Evolutionary conservation across 78 protist species (phyloP), one percentile per base, ranked within the genome.

Genomic region (Isochrysis galbana): DNA sequence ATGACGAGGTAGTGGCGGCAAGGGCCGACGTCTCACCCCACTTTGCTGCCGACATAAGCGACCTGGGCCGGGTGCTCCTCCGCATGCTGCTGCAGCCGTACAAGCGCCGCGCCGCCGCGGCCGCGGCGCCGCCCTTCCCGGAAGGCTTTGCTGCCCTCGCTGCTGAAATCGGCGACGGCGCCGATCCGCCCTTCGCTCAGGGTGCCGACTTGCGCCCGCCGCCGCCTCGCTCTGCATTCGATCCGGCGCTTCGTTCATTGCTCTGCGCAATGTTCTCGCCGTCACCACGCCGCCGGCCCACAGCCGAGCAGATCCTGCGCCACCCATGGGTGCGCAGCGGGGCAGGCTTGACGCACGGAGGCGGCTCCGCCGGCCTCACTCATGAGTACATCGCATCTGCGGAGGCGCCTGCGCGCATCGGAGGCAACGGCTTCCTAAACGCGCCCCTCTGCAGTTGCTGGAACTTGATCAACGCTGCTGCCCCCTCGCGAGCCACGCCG

Each of bases 381-480:
- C n/a, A n/a, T n/a, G n/a, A n/a, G n/a, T n/a, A n/a, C n/a, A n/a
- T n/a, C n/a, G n/a, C n/a, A n/a, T n/a, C n/a, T n/a, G n/a, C n/a
- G n/a, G n/a, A n/a, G n/a, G n/a, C n/a, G n/a, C n/a, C n/a, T n/a
- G n/a, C n/a, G n/a, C n/a, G n/a, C n/a, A n/a, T n/a, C n/a, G n/a
- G n/a, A n/a, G n/a, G n/a, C n/a, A n/a, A n/a, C n/a, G n/a, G n/a
- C n/a, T n/a, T n/a, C n/a, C n/a, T n/a, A n/a, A n/a, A n/a, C n/a
- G n/a, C n/a, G n/a, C n/a, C n/a, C n/a, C 84, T 77, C 84, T 77
- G 84, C 84, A 39, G 46, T 29, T 77, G 84, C 84, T 77, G 84
- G 84, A 36, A 39, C n/a, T 46, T 36, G 25, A 22, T 7, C 84
- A 46, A 77, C 84, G 84, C 46, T 5, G 61, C 61, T 7, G 61